Conservation (phyloP, 2,329 filamentous ascomycete species). For the Pyrenochaeta sp. region DNA sequence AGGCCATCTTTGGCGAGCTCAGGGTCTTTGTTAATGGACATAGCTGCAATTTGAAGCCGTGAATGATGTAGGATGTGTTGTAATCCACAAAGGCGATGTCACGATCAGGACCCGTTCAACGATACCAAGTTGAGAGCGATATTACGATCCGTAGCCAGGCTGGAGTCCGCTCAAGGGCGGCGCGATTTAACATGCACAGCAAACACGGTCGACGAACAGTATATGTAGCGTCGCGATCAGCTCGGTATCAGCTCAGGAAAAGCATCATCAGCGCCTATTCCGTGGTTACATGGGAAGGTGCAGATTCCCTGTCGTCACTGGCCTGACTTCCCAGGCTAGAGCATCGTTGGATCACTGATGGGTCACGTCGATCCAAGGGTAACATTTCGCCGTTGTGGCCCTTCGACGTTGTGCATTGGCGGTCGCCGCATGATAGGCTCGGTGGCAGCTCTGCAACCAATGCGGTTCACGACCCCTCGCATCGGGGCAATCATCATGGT, state of each 20-base stretch:
- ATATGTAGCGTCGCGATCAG: slow-evolving; percentile 19
- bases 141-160: too few species aligned
- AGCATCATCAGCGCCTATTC: slow-evolving; percentile 10
- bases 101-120: too few species aligned
- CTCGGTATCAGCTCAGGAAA: slow-evolving; percentile 4
- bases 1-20: slow-evolving; percentile 40
- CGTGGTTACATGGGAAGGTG: slow-evolving; percentile 23
- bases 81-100: too few species aligned
- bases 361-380: slow-evolving; percentile 11
- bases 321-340: slow-evolving; percentile 13
- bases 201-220: neutral
- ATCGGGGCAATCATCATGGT: slow-evolving; percentile 2
- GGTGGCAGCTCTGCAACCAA: slow-evolving; percentile 1
- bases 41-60: slow-evolving; percentile 20
- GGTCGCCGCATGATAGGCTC: slow-evolving; percentile 10
- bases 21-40: slow-evolving; percentile 35
- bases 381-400: slow-evolving; percentile 17
- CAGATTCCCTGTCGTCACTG: slow-evolving; percentile 4
- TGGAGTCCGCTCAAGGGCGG: too few species aligned
- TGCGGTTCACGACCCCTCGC: slow-evolving; percentile 5
- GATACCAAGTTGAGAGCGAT: too few species aligned
- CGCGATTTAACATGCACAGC: too few species aligned
- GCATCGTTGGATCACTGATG: slow-evolving; percentile 7
- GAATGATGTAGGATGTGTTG: neutral
- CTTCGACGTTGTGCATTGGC: slow-evolving; percentile 2